Conservation (phyloP, 805 yeast species). For the Pichia thaimueangensis region DNA sequence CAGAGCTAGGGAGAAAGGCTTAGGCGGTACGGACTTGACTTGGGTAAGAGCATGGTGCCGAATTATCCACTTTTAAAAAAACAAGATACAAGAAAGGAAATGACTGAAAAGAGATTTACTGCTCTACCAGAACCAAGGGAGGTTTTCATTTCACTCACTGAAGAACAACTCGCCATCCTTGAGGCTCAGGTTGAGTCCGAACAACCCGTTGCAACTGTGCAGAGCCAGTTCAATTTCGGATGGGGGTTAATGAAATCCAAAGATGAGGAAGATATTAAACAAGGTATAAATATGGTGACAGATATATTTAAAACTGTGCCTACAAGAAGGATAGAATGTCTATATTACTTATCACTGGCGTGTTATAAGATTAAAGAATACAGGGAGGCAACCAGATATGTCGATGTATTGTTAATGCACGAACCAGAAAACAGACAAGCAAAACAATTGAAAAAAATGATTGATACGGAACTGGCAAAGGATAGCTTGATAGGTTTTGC, state of each 20-base stretch:
- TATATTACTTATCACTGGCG: conserved; percentile 83
- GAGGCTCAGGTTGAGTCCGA: conserved; percentile 75
- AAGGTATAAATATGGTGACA: conserved; percentile 73
- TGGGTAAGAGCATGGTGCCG: too few species aligned
- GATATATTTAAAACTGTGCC: conserved; percentile 71
- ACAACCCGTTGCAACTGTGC: conserved; percentile 71
- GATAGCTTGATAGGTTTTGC: conserved; percentile 91
- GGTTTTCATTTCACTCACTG: conserved; percentile 47
- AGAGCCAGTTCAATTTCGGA: conserved; percentile 86
- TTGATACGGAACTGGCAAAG: conserved; percentile 76
- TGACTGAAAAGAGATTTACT: conserved; percentile 6
- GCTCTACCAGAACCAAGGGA: conserved; percentile 24
- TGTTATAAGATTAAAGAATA: conserved; percentile 85
- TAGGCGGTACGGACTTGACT: too few species aligned
- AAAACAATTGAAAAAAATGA: conserved; percentile 57
- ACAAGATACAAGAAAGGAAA: neutral
- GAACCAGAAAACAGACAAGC: conserved; percentile 89
- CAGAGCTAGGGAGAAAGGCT: too few species aligned
- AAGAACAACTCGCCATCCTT: conserved; percentile 69
- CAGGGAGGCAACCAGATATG: conserved; percentile 76
- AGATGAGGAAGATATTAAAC: conserved; percentile 55
- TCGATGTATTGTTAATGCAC: conserved; percentile 64
- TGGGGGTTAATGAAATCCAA: conserved; percentile 88
- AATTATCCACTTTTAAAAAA: too few species aligned
- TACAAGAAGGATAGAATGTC: conserved; percentile 77